phyloP scores from a whole-genome alignment of 805 yeast species.

The Tanozyma kutaoensis region DNA sequence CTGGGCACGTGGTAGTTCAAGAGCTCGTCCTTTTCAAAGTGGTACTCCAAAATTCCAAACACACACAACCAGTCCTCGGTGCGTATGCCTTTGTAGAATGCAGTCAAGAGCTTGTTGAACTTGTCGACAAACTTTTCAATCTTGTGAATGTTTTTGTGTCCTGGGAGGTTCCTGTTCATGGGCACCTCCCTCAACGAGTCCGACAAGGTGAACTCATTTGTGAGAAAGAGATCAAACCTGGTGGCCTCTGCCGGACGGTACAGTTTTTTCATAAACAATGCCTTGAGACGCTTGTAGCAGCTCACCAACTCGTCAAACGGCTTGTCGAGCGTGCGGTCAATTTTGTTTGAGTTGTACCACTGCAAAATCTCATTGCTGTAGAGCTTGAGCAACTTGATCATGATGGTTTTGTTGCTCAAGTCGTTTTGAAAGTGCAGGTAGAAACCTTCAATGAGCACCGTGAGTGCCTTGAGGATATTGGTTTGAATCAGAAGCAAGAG shows the following conservation, averaged over 20 bases:
- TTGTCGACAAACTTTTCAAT: constrained; percentile 51
- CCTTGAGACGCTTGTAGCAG: constrained; percentile 53
- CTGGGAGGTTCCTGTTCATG: constrained; percentile 30
- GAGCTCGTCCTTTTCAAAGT: constrained; percentile 45
- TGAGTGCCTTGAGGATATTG: constrained; percentile 67
- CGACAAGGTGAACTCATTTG: constrained; percentile 28
- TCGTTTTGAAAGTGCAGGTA: constrained; percentile 68
- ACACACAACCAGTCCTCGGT: constrained; percentile 69
- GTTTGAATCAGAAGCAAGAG: constrained; percentile 67
- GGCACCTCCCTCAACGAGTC: constrained; percentile 32
- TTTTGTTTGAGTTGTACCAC: constrained; percentile 31
- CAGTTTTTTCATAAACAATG: constrained; percentile 53
- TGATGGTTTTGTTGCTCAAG: constrained; percentile 38
- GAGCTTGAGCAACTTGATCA: constrained; percentile 51
- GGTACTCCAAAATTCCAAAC: constrained; percentile 61
- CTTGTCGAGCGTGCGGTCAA: constrained; percentile 17
- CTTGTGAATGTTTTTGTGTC: constrained; percentile 28
- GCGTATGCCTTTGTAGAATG: constrained; percentile 42
- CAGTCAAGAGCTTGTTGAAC: constrained; percentile 48
- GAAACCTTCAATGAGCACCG: constrained; percentile 57
- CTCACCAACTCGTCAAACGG: constrained; percentile 26
- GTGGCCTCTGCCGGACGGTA: constrained; percentile 44
- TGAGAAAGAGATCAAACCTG: constrained; percentile 23
- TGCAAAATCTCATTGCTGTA: constrained; percentile 54
- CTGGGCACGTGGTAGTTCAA: constrained; percentile 38